Base-by-base conservation (phyloP, 2,329 filamentous ascomycete species). In the Domatiomyces globalis region DNA sequence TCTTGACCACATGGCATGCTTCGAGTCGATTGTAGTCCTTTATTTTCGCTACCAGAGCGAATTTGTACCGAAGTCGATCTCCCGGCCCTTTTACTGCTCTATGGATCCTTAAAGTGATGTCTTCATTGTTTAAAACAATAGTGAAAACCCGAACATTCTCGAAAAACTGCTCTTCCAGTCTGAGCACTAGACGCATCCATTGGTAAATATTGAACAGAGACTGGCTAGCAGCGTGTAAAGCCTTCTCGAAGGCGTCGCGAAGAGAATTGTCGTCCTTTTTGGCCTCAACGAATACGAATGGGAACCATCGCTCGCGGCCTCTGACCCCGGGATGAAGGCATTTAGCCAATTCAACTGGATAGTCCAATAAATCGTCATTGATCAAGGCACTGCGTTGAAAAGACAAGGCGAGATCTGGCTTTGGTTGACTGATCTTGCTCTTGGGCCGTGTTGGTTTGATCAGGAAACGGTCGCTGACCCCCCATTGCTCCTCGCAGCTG, bases 131-230 rank as follows among this genome's bases (percentile, higher is more conserved):
- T 9, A 51, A 43, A 46, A 51, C 49, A 20, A 51, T 47, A 43
- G 43, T 47, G 49, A 50, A 51, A 27, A 36, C 46, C 10, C 43
- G 49, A 42, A 51, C 49, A 47, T 51, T 19, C 17, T 51, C 43
- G 43, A 51, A 51, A 51, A 51, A 51, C 22, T 51, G 36, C 43
- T 51, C 43, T 27, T 15, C 43, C 20, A 51, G 49, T 43, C 36
- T 43, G 49, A 25, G 22, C 22, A 36, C 25, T 27, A 39, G 44
- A 33, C 49, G 44, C 49, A 51, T 51, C 49, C 49, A 51, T 19
- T 50, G 49, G 44, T 44, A 51, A 17, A 51, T 51, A 27, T 51
- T 51, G 45, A 51, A 51, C 15, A 51, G 49, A 27, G 45, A 45
- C 49, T 47, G 49, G 45, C 49, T 51, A 19, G 49, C 33, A 33